These are phyloP conservation scores for Marchantia polymorpha DNA, from an alignment of 225 moss, liverwort and hornwort species.

Conservation along the genomic window DNA sequence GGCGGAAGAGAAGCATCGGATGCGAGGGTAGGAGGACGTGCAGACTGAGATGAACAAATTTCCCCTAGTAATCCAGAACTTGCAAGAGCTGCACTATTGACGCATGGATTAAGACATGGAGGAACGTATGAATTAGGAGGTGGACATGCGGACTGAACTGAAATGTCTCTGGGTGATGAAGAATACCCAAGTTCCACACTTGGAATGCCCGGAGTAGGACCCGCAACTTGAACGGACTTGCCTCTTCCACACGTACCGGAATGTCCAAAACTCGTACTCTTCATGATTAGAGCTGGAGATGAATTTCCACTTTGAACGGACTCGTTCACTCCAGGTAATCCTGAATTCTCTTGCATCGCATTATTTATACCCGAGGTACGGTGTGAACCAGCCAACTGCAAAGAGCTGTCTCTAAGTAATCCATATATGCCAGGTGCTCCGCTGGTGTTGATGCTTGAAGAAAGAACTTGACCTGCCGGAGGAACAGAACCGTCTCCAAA, in stretches of 20 bases:
- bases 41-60: not conserved
- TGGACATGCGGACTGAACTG: not conserved
- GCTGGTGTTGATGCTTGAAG: no score
- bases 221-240: slow-evolving; percentile 2
- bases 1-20: not conserved
- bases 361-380: not conserved
- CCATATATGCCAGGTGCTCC: not conserved
- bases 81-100: not conserved
- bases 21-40: not conserved
- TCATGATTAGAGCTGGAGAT: not conserved
- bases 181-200: not conserved
- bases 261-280: not conserved
- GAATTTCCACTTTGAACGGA: not conserved
- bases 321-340: not conserved
- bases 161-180: not conserved
- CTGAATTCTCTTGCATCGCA: not conserved
- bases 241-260: not conserved
- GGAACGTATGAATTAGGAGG: not conserved
- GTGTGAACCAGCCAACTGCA: no score
- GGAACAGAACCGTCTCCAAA: no score
- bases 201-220: not conserved
- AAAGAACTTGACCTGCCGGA: not conserved
- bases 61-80: not conserved
- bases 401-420: not conserved
- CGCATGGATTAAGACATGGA: not conserved